These are phyloP conservation scores for Forsythia suspensa DNA, from an alignment of 257 asterid species.

Conservation along the genomic window DNA sequence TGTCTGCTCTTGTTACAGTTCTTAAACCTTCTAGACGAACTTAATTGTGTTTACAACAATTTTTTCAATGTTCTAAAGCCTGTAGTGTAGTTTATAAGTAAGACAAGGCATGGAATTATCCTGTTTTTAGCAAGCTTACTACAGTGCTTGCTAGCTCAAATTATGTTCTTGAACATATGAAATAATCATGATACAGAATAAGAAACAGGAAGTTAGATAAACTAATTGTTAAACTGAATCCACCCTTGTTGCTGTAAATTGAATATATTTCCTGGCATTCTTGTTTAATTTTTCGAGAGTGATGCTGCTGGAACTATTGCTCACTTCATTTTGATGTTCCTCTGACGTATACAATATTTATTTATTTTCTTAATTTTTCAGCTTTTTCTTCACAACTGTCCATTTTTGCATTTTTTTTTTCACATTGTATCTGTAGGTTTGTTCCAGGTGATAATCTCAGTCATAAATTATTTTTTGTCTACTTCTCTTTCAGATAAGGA, in stretches of 20 bases:
- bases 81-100: not conserved
- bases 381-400: conserved; percentile 11
- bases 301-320: conserved; percentile 7
- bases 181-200: not conserved
- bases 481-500: conserved; percentile 10
- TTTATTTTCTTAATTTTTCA: conserved; percentile 5
- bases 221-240: not conserved
- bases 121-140: not conserved
- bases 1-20: not conserved
- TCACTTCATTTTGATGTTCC: not conserved
- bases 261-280: conserved; percentile 13
- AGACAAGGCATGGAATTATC: not conserved
- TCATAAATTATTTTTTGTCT: not conserved
- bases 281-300: conserved; percentile 9
- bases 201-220: not conserved
- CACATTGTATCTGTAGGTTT: not conserved
- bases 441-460: conserved; percentile 13
- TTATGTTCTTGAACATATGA: not conserved
- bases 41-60: not conserved
- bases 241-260: conserved; percentile 5
- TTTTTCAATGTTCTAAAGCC: not conserved
- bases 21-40: not conserved
- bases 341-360: not conserved
- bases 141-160: not conserved
- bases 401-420: conserved; percentile 4